Evolutionary conservation across 805 yeast species (phyloP).

Genomic region (Saccharomycopsis sp.): DNA sequence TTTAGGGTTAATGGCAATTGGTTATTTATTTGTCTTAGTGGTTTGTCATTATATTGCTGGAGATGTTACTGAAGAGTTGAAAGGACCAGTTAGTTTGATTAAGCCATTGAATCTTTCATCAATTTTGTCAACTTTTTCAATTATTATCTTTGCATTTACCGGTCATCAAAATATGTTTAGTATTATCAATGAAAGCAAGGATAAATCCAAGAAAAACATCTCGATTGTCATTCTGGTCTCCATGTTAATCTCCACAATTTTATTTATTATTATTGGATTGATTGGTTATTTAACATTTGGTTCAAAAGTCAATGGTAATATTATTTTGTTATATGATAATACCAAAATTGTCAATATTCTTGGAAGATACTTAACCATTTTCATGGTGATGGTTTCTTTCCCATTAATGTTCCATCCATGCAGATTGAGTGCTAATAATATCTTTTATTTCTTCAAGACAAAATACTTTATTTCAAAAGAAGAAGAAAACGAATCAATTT

Average conservation of each 20-base stretch:
- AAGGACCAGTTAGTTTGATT: constrained; percentile 33
- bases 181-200: constrained; percentile 57
- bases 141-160: constrained; percentile 70
- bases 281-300: constrained; percentile 71
- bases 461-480: neutral
- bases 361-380: constrained; percentile 53
- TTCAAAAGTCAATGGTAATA: constrained; percentile 51
- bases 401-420: constrained; percentile 80
- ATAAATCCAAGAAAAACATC: constrained; percentile 40
- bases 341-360: constrained; percentile 32
- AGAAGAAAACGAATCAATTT: neutral
- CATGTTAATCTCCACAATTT: constrained; percentile 39
- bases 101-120: constrained; percentile 34
- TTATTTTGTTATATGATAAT: constrained; percentile 56
- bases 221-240: constrained; percentile 35
- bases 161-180: constrained; percentile 77
- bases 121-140: constrained; percentile 54
- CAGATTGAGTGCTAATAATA: constrained; percentile 61
- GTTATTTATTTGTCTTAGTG: constrained; percentile 47
- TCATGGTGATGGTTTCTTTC: constrained; percentile 67
- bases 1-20: constrained; percentile 58
- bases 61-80: constrained; percentile 33
- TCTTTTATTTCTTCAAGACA: constrained; percentile 36
- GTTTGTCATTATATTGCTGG: constrained; percentile 37
- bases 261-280: constrained; percentile 57